A percentile compares a stretch with the other conserved stretches of the same genome.
phyloP scores from a whole-genome alignment of 2,329 filamentous ascomycete species.

The Fusarium nygamai region DNA sequence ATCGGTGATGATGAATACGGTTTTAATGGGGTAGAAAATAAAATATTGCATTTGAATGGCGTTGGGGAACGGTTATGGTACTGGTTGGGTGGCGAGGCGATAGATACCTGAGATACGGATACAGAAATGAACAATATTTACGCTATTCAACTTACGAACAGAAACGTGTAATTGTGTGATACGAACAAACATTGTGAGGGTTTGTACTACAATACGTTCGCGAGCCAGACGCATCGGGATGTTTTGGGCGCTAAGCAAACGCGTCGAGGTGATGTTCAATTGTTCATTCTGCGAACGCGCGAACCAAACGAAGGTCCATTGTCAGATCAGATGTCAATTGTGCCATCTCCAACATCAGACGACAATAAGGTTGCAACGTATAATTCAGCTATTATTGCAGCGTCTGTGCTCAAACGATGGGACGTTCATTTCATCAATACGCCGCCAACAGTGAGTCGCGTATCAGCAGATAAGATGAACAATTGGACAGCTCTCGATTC shows the following conservation, averaged over 20 bases:
- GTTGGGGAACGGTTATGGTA: constrained; percentile 26
- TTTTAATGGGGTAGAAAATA: background rate
- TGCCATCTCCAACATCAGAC: background rate
- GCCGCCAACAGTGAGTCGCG: background rate
- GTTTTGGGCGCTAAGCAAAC: background rate
- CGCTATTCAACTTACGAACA: background rate
- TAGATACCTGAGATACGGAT: constrained; percentile 15
- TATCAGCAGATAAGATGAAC: constrained; percentile 9
- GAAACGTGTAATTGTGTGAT: background rate
- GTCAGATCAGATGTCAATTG: background rate
- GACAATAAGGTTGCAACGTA: background rate
- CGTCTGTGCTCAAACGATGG: constrained; percentile 10
- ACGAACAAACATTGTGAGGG: background rate
- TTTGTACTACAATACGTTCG: background rate
- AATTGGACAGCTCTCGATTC: constrained; percentile 7
- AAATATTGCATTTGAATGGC: constrained; percentile 26
- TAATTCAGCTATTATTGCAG: background rate
- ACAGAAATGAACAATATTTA: constrained; percentile 7
- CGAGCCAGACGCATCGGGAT: background rate
- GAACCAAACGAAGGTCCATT: background rate
- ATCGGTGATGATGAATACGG: background rate
- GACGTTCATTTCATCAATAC: constrained; percentile 1
- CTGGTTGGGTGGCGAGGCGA: constrained; percentile 17
- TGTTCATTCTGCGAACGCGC: background rate
- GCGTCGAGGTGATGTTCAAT: background rate